phyloP scores from a whole-genome alignment of 306 rosid genomes.

The Castanea sativa region DNA sequence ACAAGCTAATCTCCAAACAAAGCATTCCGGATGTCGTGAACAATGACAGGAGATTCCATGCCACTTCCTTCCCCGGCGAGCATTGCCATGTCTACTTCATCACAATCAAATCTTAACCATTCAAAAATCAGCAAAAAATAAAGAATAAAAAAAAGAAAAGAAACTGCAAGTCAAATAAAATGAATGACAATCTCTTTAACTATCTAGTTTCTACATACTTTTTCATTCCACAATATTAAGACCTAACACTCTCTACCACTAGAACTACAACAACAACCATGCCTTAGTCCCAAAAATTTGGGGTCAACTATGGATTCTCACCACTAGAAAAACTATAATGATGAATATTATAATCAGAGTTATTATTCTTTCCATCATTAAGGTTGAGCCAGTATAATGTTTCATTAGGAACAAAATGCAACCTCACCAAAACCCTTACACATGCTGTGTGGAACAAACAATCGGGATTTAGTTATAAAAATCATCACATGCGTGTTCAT shows the following conservation, averaged over 20 bases:
- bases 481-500: too few species aligned
- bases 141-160: background rate
- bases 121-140: background rate
- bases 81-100: constrained; percentile 64
- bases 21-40: constrained; percentile 62
- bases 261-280: background rate
- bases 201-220: background rate
- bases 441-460: too few species aligned
- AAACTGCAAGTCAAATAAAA: constrained; percentile 3
- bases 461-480: too few species aligned
- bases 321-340: too few species aligned
- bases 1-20: constrained; percentile 66
- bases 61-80: constrained; percentile 55
- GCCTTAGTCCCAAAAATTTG: too few species aligned
- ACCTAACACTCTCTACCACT: background rate
- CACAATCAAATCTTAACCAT: constrained; percentile 15
- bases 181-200: background rate
- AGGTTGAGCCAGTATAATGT: too few species aligned
- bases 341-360: too few species aligned
- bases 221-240: background rate
- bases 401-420: too few species aligned
- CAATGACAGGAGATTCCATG: constrained; percentile 62
- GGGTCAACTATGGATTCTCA: too few species aligned
- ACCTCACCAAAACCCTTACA: too few species aligned
- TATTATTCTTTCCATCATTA: too few species aligned